phyloP scores from a whole-genome alignment of 257 asterid genomes.

The Fraxinus excelsior region DNA sequence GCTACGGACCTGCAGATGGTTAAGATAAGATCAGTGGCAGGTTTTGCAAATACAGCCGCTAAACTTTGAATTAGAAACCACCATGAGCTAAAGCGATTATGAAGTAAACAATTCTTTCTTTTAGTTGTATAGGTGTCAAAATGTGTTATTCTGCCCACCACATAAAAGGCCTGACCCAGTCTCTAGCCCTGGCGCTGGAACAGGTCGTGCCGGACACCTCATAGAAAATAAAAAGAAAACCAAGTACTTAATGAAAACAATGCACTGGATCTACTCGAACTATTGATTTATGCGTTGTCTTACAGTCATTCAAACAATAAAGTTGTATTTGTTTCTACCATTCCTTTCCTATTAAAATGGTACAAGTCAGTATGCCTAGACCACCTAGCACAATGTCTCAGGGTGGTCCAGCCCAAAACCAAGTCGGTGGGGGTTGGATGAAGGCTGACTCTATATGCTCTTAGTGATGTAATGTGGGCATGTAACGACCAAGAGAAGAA shows the following conservation, averaged over 20 bases:
- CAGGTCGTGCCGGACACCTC: too few species aligned
- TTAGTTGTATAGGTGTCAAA: background rate
- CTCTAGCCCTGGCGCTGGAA: too few species aligned
- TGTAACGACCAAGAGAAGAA: background rate
- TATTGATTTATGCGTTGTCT: background rate
- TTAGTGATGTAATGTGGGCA: background rate
- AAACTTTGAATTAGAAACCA: background rate
- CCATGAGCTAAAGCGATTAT: slow-evolving; percentile 1
- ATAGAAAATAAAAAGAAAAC: too few species aligned
- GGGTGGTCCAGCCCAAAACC: background rate
- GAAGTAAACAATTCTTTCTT: background rate
- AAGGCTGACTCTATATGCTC: background rate
- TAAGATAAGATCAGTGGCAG: background rate
- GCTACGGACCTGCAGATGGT: slow-evolving; percentile 69
- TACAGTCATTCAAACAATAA: background rate
- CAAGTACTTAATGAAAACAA: background rate
- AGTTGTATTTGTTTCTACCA: background rate
- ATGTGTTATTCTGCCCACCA: background rate
- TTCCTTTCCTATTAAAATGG: too few species aligned
- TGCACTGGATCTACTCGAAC: background rate
- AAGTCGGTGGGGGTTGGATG: background rate
- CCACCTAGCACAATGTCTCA: background rate
- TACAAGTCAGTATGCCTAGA: background rate
- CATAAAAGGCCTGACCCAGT: background rate
- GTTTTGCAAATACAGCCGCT: slow-evolving; percentile 4